phyloP scores from a whole-genome alignment of 2,329 filamentous ascomycete genomes.

The Rosellinia necatrix region DNA sequence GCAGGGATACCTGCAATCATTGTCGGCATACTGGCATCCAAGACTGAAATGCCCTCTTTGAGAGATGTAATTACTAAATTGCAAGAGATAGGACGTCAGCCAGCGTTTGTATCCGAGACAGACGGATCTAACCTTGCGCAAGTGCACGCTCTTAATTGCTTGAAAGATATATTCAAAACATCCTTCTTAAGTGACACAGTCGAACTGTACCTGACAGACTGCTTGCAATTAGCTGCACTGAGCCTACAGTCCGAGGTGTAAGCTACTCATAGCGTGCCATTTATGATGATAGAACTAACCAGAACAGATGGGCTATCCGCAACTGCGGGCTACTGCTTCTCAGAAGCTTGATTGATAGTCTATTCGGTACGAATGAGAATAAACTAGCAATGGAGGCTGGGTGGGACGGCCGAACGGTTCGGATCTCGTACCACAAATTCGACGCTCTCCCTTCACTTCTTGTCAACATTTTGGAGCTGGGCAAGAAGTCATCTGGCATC shows the following conservation, averaged over 20 bases:
- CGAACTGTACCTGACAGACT: conserved; percentile 73
- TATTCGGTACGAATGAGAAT: conserved; percentile 77
- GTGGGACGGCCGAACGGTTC: conserved; percentile 66
- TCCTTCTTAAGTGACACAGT: conserved; percentile 74
- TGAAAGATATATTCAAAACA: conserved; percentile 90
- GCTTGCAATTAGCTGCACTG: conserved; percentile 77
- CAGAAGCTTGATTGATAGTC: conserved; percentile 78
- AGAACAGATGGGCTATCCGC: conserved; percentile 80
- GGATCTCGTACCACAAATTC: conserved; percentile 73
- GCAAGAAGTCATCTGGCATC: conserved; percentile 46
- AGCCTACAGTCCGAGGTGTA: conserved; percentile 80
- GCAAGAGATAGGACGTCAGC: conserved; percentile 59
- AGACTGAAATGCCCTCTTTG: conserved; percentile 64
- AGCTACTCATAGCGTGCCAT: conserved; percentile 36
- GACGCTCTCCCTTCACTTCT: conserved; percentile 68
- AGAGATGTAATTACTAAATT: conserved; percentile 67
- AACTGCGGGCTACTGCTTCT: conserved; percentile 93
- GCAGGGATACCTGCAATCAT: conserved; percentile 90
- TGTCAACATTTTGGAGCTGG: conserved; percentile 62
- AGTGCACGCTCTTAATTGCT: conserved; percentile 91
- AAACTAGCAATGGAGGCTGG: conserved; percentile 64
- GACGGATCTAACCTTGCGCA: conserved; percentile 77
- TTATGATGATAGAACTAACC: conserved; percentile 25
- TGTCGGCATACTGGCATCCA: conserved; percentile 76
- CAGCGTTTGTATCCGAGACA: conserved; percentile 58